Evolutionary conservation across 2,329 filamentous ascomycete species (phyloP), one percentile per base, ranked within the genome.

Genomic region (Incumbomyces delicatus): DNA sequence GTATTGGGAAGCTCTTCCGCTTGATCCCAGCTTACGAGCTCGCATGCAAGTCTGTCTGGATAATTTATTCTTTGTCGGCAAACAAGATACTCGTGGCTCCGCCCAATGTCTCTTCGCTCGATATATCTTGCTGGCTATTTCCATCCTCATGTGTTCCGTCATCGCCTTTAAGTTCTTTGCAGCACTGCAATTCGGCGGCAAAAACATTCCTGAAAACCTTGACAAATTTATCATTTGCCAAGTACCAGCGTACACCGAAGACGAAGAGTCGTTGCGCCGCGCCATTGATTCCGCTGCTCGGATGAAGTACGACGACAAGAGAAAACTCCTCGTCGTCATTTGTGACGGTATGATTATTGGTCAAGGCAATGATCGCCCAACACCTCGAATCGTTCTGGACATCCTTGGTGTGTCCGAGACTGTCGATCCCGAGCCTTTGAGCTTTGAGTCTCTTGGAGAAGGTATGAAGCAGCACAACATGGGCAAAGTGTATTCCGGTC

Each of bases 291-390:
- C 92, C 0, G 85, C 87, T 49, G 89, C 92, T 22, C 78, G 88
- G 51, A 95, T 95, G 88, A 82, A 81, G 56, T 98, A 98, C 62
- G 92, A 98, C 60, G 90, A 98, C 63, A 98, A 98, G 72, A 87
- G 92, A 61, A 98, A 98, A 72, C 76, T 98, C 11, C 73, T 98
- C 20, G 80, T 95, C 55, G 76, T 98, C 51, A 75, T 98, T 53
- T 98, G 92, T 60, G 92, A 98, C 61, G 92, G 92, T 68, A 96
- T 98, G 90, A 98, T 98, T 72, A 94, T 98, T 55, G 92, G 92
- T 60, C 89, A 95, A 69, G 92, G 92, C 61, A 98, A 98, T 67
- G 92, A 98, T 64, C 80, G 88, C 51, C 87, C 92, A 6, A 98
- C 92, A 0, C 92, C 92, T 36, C 81, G 89, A 51, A 98, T 98